Base-by-base conservation (phyloP, 768 basidiomycete genomes). In the Podaxis sp. region DNA sequence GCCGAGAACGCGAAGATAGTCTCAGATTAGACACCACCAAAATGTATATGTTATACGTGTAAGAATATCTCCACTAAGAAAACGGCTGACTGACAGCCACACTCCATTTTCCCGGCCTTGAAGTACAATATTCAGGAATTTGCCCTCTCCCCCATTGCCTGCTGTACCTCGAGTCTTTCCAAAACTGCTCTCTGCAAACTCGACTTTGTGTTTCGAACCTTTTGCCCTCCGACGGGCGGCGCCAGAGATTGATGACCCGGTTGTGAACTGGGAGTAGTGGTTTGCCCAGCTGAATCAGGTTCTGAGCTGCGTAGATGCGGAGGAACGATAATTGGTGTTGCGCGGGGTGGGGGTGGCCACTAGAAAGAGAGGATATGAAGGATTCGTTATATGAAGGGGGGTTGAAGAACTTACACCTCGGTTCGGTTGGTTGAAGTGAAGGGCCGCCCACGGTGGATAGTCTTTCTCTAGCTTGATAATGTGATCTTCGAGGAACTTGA, bases 341-440 rank as follows among this genome's bases (percentile, higher is more conserved):
- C 78, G 1, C 87, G 87, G 2, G 91, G 91, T 3, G 91, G 91
- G 6, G 91, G 88, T 0, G 92, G 91, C 92, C 92, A 93, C 91
- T 93, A 65, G 13, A 11, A 49, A 11, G 55, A 13, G 53, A 60
- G 33, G 10, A 55, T 41, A 20, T 26, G 58, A 30, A 53, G 51
- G 44, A 10, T 58, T 30, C 22, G 57, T 30, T 49, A 11, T 15
- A 7, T 37, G 22, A 15, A 28, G 26, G 40, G 44, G 46, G 40
- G 53, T n/a, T 41, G 28, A 60, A 61, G 60, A 4, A 81, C 89
- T 53, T 75, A 93, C 92, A 28, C 87, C 89, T 62, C 92, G 85
- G 67, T 86, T 82, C 2, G 92, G 92, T 70, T 94, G 91, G 60
- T 90, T 92, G 71, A 93, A 93, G 70, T 93, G 91, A n/a, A 93